These are phyloP conservation scores for Apiotrichum domesticum DNA, from an alignment of 1,284 basidiomycete species.

Conservation along the genomic window DNA sequence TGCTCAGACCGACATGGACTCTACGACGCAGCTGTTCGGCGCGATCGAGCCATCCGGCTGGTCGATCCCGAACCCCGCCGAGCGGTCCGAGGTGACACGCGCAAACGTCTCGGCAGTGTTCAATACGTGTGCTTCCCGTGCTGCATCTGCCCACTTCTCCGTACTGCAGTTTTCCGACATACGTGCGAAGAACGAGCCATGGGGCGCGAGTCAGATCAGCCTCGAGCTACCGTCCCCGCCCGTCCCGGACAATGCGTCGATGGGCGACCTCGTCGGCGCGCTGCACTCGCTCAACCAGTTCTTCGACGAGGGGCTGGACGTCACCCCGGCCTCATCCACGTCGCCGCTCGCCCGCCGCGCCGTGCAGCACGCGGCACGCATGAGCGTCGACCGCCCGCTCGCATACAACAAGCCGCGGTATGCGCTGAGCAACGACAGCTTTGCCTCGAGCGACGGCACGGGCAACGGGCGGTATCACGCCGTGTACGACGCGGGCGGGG, in stretches of 20 bases:
- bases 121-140: slow-evolving; percentile 65
- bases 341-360: slow-evolving; percentile 6
- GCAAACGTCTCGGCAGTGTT: slow-evolving; percentile 75
- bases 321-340: slow-evolving; percentile 1
- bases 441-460: background rate
- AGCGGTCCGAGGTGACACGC: slow-evolving; percentile 60
- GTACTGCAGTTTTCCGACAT: slow-evolving; percentile 44
- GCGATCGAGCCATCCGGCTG: slow-evolving; percentile 74
- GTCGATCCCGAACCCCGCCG: slow-evolving; percentile 66
- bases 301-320: slow-evolving; percentile 59
- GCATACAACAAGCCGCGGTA: background rate
- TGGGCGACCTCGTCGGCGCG: slow-evolving; percentile 79
- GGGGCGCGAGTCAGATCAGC: slow-evolving; percentile 20
- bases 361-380: slow-evolving; percentile 3
- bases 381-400: slow-evolving; percentile 5
- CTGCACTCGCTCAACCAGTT: slow-evolving; percentile 79
- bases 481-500: background rate
- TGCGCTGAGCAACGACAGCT: slow-evolving; percentile 2
- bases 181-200: background rate
- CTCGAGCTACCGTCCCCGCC: slow-evolving; percentile 57
- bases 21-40: slow-evolving; percentile 83
- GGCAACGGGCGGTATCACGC: background rate
- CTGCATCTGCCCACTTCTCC: slow-evolving; percentile 44
- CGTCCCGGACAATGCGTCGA: slow-evolving; percentile 52
- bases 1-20: slow-evolving; percentile 65